Evolutionary conservation across 805 yeast genomes (phyloP), one percentile per base, ranked within the genome.

Genomic region (Schwanniomyces polymorphus): DNA sequence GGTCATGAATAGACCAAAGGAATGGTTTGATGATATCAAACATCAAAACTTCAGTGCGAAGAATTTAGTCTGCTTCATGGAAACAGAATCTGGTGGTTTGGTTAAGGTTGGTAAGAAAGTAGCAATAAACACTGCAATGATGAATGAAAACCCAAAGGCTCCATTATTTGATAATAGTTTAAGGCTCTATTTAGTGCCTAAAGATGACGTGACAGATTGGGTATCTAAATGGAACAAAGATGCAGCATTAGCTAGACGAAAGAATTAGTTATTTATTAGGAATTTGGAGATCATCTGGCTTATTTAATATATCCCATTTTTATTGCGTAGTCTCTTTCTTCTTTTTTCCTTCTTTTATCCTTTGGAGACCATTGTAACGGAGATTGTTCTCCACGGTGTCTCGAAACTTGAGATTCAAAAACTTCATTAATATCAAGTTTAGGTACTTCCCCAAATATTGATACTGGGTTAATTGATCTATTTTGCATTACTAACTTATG

Each of bases 51-150:
- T 90, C 61, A 68, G 74, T 0, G 64, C 78, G 4, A 81, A 78
- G 52, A 79, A 78, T 45, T 67, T 91, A 23, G 85, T 87, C 43
- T 85, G 86, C 5, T 92, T 76, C 64, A 83, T 88, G 83, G 97
- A 89, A 63, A 89, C 97, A 0, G 75, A 69, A 27, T 59, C 82
- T 2, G 97, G 97, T 43, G 97, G 97, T 0, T 74, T 92, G 50
- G 84, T 90, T 39, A 90, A 89, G 65, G 81, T 86, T 4, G 97
- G 97, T 25, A 88, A 85, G 63, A 89, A 87, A 53, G 78, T 83
- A 18, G 71, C 87, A 1, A 62, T 92, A 18, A 79, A 81, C 56
- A 78, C 79, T 43, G 86, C 85, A 0, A 73, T 92, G 52, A 76
- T 81, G 69, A 76, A 81, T 42, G 80, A 77, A 31, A 67, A 67